A percentile compares a stretch with the other conserved stretches of the same genome.
These are phyloP conservation scores for Hyaloscypha variabilis DNA, from an alignment of 495 filamentous ascomycete species.

Conservation along the genomic window DNA sequence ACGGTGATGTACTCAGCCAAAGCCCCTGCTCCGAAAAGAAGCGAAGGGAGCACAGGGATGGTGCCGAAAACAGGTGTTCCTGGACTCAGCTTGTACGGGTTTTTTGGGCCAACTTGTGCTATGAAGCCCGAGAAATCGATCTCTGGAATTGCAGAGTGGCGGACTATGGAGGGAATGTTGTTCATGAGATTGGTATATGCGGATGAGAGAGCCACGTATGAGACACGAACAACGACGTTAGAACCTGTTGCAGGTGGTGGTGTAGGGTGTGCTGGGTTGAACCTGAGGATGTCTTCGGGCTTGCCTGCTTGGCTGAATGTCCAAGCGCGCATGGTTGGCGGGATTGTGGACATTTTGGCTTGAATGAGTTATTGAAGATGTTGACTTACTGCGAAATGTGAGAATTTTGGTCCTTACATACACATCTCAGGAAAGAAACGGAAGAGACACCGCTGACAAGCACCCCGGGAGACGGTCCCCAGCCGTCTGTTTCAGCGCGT, in stretches of 20 bases:
- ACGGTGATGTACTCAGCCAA: conserved; percentile 40
- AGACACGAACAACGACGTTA: not conserved
- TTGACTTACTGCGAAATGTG: too few relatives aligned
- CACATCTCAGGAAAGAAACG: too few relatives aligned
- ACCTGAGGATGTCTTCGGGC: not conserved
- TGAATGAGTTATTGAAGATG: too few relatives aligned
- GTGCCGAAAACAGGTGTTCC: conserved; percentile 25
- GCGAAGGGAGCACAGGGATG: conserved; percentile 28
- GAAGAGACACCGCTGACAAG: too few relatives aligned
- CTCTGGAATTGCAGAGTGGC: not conserved
- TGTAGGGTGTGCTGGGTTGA: not conserved
- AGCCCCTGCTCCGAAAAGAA: conserved; percentile 35
- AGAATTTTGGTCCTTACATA: too few relatives aligned
- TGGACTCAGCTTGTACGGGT: not conserved
- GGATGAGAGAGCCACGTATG: not conserved
- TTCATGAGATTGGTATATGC: not conserved
- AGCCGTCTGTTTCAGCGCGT: too few relatives aligned
- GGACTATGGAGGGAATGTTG: not conserved
- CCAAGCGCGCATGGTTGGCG: not conserved
- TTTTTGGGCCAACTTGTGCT: not conserved
- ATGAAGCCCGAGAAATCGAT: not conserved
- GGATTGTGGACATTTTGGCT: too few relatives aligned
- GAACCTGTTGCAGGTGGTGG: not conserved
- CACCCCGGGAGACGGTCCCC: too few relatives aligned
- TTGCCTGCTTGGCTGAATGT: not conserved